These are phyloP conservation scores for Aspergillus baeticus DNA, from an alignment of 495 filamentous ascomycete species.

Conservation along the genomic window DNA sequence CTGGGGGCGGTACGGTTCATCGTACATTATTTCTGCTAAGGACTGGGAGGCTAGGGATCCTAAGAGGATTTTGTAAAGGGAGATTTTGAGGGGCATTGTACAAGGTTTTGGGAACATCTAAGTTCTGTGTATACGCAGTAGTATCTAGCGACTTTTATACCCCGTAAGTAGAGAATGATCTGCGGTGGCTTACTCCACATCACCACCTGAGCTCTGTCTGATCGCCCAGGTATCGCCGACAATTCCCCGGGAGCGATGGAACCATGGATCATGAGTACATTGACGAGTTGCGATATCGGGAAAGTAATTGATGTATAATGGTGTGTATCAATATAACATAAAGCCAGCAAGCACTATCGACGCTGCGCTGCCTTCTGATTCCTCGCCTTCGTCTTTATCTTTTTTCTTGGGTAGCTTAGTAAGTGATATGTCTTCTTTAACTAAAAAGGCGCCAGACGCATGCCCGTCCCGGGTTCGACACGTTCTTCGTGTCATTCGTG, in stretches of 20 bases:
- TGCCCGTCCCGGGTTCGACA: background rate
- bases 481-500: background rate
- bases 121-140: no score
- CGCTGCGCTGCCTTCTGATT: background rate
- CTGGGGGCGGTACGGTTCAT: slow-evolving; percentile 42
- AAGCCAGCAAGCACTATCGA: no score
- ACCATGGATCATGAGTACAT: background rate
- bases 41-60: background rate
- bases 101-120: no score
- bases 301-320: background rate
- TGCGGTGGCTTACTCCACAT: background rate
- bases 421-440: background rate
- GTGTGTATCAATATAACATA: no score
- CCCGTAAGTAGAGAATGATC: background rate
- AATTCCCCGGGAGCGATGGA: background rate
- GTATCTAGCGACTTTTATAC: no score
- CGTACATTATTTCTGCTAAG: slow-evolving; percentile 27
- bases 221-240: background rate
- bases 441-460: background rate
- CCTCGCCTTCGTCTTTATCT: background rate
- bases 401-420: background rate
- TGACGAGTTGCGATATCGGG: background rate
- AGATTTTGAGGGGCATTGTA: no score
- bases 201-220: background rate
- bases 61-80: background rate